A percentile compares a stretch with the other conserved stretches of the same genome.
Conservation (phyloP, 768 basidiomycete genomes). For the Mycena capillaripes region DNA sequence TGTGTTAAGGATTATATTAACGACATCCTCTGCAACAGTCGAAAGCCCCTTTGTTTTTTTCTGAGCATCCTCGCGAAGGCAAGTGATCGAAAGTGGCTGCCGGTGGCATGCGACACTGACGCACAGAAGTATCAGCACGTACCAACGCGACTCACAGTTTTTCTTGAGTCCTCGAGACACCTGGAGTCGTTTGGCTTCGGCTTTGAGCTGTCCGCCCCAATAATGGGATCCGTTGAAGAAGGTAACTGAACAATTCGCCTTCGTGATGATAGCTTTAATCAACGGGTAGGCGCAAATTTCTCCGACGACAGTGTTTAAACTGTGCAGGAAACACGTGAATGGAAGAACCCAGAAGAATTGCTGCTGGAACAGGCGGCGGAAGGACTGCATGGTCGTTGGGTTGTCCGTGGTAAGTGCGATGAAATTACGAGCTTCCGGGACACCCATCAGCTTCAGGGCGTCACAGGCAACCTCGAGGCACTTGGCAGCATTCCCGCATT, state of each 20-base stretch:
- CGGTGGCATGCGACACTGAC: slow-evolving; percentile 37
- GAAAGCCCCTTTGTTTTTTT: slow-evolving; percentile 32
- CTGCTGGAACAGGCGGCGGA: slow-evolving; percentile 34
- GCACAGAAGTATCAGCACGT: slow-evolving; percentile 40
- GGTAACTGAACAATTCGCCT: slow-evolving; percentile 3
- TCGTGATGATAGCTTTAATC: slow-evolving; percentile 37
- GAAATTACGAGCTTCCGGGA: slow-evolving; percentile 35
- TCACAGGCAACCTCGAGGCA: slow-evolving; percentile 35
- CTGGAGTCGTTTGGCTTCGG: slow-evolving; percentile 25
- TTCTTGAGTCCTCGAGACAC: slow-evolving; percentile 37
- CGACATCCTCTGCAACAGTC: slow-evolving; percentile 40
- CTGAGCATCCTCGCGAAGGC: slow-evolving; percentile 14
- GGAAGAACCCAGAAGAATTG: slow-evolving; percentile 45
- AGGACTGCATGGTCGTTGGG: slow-evolving; percentile 48
- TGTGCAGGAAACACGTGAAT: slow-evolving; percentile 42
- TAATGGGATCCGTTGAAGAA: slow-evolving; percentile 42
- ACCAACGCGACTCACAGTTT: slow-evolving; percentile 42
- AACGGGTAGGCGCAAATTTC: slow-evolving; percentile 36
- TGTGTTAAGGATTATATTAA: slow-evolving; percentile 38
- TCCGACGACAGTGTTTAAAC: slow-evolving; percentile 42
- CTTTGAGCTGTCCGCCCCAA: slow-evolving; percentile 47
- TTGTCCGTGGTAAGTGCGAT: slow-evolving; percentile 48
- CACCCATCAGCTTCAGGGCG: slow-evolving; percentile 37
- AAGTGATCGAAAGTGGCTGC: neutral
- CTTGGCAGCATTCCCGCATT: slow-evolving; percentile 40